Percentiles rank a stretch among this genome's conserved stretches.
Evolutionary conservation across 2,329 filamentous ascomycete species (phyloP).

Genomic region (Exserohilum rostratum): DNA sequence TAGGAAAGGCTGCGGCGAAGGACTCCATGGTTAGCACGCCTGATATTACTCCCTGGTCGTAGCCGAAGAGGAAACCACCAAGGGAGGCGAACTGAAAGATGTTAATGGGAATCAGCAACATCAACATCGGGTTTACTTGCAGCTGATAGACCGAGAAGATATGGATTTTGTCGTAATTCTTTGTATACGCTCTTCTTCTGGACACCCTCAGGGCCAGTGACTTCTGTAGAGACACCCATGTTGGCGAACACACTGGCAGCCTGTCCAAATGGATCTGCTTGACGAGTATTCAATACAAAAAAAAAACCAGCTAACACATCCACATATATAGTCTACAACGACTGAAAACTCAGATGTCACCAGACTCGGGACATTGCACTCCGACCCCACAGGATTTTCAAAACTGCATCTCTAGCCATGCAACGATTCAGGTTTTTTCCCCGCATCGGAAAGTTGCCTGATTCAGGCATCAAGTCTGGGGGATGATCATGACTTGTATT

Average conservation of each 20-base stretch:
- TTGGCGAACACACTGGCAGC: neutral
- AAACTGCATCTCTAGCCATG: conserved; percentile 3
- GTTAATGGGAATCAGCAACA: neutral
- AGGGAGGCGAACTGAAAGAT: conserved; percentile 23
- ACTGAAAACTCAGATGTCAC: conserved; percentile 10
- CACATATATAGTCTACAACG: conserved; percentile 12
- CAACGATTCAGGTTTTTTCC: conserved; percentile 7
- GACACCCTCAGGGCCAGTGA: conserved; percentile 3
- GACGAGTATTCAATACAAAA: neutral
- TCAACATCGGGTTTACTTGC: neutral
- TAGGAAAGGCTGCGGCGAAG: conserved; percentile 27
- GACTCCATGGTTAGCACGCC: conserved; percentile 30
- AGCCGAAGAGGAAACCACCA: conserved; percentile 30
- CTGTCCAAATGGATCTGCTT: neutral
- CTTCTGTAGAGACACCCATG: conserved; percentile 3
- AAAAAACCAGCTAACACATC: neutral
- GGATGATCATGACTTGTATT: conserved; percentile 13
- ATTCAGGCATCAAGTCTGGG: conserved; percentile 8
- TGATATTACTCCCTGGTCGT: conserved; percentile 28
- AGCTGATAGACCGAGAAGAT: conserved; percentile 26
- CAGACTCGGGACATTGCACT: conserved; percentile 21
- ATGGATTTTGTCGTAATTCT: conserved; percentile 28
- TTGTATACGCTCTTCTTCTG: conserved; percentile 26
- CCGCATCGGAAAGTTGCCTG: conserved; percentile 16
- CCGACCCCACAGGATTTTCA: conserved; percentile 20